Conservation (phyloP, 441 rosid genomes). For the Raphanus hybrid region DNA sequence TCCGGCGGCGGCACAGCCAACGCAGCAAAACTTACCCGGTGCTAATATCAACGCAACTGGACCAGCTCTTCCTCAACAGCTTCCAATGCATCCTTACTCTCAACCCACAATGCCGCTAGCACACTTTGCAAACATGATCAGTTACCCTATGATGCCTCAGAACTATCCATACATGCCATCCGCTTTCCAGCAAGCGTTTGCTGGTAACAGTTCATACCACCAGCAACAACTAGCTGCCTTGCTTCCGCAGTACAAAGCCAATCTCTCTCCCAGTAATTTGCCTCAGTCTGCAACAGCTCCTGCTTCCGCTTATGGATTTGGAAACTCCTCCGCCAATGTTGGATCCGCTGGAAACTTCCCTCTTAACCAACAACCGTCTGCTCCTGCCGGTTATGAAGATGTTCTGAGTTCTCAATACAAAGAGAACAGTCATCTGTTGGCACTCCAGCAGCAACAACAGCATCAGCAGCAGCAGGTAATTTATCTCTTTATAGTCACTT, state of each 20-base stretch:
- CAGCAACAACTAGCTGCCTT: slow-evolving; percentile 86
- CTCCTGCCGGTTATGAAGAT: slow-evolving; percentile 79
- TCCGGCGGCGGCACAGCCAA: slow-evolving; percentile 64
- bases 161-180: slow-evolving; percentile 94
- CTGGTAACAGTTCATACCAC: slow-evolving; percentile 83
- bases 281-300: slow-evolving; percentile 84
- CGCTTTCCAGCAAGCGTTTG: slow-evolving; percentile 85
- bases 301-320: slow-evolving; percentile 91
- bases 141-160: slow-evolving; percentile 91
- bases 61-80: slow-evolving; percentile 86
- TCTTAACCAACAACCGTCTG: slow-evolving; percentile 68
- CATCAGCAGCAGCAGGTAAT: slow-evolving; percentile 46
- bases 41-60: slow-evolving; percentile 68
- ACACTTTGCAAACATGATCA: slow-evolving; percentile 85
- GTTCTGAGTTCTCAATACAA: slow-evolving; percentile 86
- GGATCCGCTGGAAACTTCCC: slow-evolving; percentile 73
- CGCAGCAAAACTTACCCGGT: slow-evolving; percentile 65
- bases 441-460: slow-evolving; percentile 76
- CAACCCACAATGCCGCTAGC: slow-evolving; percentile 88
- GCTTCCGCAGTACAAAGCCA: slow-evolving; percentile 88
- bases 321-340: slow-evolving; percentile 63
- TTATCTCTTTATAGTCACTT: not conserved
- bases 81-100: slow-evolving; percentile 90
- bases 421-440: slow-evolving; percentile 73
- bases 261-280: slow-evolving; percentile 56